These are phyloP conservation scores for Trichoderma lentiforme DNA, from an alignment of 2,329 filamentous ascomycete species.

Conservation along the genomic window DNA sequence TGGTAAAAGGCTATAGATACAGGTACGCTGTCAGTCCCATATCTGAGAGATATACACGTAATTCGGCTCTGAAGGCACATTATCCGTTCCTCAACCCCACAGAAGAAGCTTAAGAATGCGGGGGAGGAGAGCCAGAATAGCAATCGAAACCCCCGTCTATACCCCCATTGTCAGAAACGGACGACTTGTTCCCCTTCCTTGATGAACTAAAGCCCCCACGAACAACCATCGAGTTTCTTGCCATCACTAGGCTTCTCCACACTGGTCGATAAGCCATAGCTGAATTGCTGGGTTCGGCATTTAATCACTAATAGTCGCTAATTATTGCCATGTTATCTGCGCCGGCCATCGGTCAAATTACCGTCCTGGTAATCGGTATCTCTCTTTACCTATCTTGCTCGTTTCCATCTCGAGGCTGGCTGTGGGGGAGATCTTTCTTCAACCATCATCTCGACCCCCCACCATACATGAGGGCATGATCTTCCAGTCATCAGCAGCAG, in stretches of 20 bases:
- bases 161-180: background rate
- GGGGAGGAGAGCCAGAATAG: background rate
- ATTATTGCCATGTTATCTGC: slow-evolving; percentile 6
- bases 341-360: slow-evolving; percentile 4
- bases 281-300: background rate
- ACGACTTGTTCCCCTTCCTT: background rate
- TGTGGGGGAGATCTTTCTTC: background rate
- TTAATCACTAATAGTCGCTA: background rate
- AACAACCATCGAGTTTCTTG: background rate
- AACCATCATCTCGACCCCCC: background rate
- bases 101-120: slow-evolving; percentile 5
- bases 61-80: background rate
- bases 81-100: background rate
- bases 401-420: background rate
- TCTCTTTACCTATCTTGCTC: background rate
- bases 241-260: slow-evolving; percentile 3
- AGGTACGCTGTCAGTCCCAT: background rate
- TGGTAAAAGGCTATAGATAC: background rate
- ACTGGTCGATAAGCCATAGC: background rate
- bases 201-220: background rate
- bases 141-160: background rate
- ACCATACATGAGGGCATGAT: background rate
- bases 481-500: background rate
- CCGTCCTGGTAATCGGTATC: background rate
- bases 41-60: background rate